Conservation (phyloP, 2,329 filamentous ascomycete genomes). For the Phialophora verrucosa region DNA sequence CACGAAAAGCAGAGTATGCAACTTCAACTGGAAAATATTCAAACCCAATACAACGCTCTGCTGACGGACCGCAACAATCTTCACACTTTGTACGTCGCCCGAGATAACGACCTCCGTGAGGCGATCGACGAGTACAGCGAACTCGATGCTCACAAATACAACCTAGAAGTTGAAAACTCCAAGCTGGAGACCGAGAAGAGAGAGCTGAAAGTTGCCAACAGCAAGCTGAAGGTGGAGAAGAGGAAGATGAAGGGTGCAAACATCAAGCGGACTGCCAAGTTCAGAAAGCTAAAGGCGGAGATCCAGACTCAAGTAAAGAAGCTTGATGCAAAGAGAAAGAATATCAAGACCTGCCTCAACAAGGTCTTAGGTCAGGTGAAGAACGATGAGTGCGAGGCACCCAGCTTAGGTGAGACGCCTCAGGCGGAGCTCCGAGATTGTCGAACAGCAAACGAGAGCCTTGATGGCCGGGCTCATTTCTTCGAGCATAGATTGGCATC, state of each 20-base stretch:
- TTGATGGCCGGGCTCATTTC: neutral
- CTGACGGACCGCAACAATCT: neutral
- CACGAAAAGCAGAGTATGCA: neutral
- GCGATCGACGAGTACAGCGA: neutral
- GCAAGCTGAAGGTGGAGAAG: neutral
- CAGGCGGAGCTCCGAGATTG: neutral
- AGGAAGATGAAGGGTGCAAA: neutral
- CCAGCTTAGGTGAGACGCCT: neutral
- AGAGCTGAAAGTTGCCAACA: neutral
- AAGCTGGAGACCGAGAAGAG: neutral
- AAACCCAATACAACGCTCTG: neutral
- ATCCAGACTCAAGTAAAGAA: neutral
- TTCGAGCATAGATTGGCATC: neutral
- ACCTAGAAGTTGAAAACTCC: neutral
- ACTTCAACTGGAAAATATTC: neutral
- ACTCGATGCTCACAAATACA: neutral
- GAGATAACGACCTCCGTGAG: neutral
- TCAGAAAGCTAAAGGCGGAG: neutral
- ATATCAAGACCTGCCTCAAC: neutral
- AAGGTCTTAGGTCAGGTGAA: neutral
- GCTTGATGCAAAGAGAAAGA: neutral
- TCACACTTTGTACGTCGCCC: neutral
- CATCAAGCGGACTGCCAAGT: neutral
- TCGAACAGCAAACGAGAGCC: neutral
- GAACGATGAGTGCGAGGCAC: neutral